Percentiles rank a stretch among this genome's conserved stretches.
These are phyloP conservation scores for Cytidiella melzeri DNA, from an alignment of 768 basidiomycete genomes.

Conservation along the genomic window DNA sequence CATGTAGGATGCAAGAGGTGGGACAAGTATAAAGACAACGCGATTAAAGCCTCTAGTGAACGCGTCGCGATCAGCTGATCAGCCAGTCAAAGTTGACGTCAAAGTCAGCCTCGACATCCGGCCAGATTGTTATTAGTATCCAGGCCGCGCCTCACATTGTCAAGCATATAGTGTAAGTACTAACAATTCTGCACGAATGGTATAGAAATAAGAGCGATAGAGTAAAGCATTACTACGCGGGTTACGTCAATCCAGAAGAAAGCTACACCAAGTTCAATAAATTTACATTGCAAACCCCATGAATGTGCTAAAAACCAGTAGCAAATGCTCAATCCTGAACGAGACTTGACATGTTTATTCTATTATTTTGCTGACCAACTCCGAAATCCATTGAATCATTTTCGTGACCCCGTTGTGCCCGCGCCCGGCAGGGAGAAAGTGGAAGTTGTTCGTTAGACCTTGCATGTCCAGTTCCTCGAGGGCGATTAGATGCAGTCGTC, in stretches of 20 bases:
- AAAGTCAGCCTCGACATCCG: not conserved
- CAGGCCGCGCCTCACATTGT: no score
- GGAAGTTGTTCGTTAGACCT: constrained; percentile 66
- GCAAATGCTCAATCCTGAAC: no score
- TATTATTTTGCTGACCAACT: constrained; percentile 47
- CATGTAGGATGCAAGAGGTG: constrained; percentile 3
- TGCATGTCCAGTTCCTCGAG: constrained; percentile 71
- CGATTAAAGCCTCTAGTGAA: not conserved
- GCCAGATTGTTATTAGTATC: no score
- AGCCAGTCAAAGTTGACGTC: no score
- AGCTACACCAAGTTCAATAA: constrained; percentile 3
- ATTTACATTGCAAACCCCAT: not conserved
- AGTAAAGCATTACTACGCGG: not conserved
- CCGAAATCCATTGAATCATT: constrained; percentile 73
- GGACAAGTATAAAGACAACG: not conserved
- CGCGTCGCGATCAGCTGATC: no score
- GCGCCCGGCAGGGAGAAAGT: constrained; percentile 50
- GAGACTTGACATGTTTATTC: no score
- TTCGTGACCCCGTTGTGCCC: constrained; percentile 38
- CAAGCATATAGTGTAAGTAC: no score
- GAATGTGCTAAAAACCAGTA: not conserved
- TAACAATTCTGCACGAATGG: not conserved
- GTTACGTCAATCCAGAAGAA: constrained; percentile 5
- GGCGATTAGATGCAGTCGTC: constrained; percentile 48
- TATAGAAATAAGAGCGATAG: not conserved